phyloP scores from a whole-genome alignment of 352 stramenopile genomes.

The Phytophthora pini region DNA sequence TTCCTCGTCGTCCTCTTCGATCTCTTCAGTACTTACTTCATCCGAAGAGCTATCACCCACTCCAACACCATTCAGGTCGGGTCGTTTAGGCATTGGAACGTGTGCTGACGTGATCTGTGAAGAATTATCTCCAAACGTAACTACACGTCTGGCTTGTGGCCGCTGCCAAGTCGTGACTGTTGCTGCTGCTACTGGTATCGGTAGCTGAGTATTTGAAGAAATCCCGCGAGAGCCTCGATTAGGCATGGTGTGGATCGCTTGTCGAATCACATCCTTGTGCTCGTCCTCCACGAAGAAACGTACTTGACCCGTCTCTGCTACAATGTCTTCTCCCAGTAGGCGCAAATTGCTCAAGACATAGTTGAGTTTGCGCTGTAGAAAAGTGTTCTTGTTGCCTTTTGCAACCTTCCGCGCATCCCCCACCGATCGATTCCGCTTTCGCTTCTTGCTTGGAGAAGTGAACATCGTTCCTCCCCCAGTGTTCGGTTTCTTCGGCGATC shows the following conservation, averaged over 20 bases:
- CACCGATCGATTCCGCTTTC: slow-evolving; percentile 32
- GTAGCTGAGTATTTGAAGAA: slow-evolving; percentile 7
- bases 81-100: slow-evolving; percentile 1
- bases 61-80: slow-evolving; percentile 11
- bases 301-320: slow-evolving; percentile 53
- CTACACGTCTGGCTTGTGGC: slow-evolving; percentile 20
- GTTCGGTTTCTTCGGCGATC: slow-evolving; percentile 36
- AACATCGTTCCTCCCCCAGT: slow-evolving; percentile 45
- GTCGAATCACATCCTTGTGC: slow-evolving; percentile 41
- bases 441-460: slow-evolving; percentile 39
- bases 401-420: slow-evolving; percentile 25
- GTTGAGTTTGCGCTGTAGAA: slow-evolving; percentile 51
- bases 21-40: slow-evolving; percentile 17
- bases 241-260: slow-evolving; percentile 50
- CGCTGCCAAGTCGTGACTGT: slow-evolving; percentile 4
- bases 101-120: not conserved
- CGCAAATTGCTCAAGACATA: slow-evolving; percentile 61
- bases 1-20: slow-evolving; percentile 3
- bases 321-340: slow-evolving; percentile 44
- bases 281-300: slow-evolving; percentile 53
- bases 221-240: slow-evolving; percentile 29
- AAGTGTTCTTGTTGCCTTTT: slow-evolving; percentile 49
- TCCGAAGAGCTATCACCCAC: slow-evolving; percentile 39
- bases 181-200: slow-evolving; percentile 1
- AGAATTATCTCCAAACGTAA: slow-evolving; percentile 29